These are phyloP conservation scores for Xylariales sp. DNA, from an alignment of 2,329 filamentous ascomycete genomes.

Conservation along the genomic window DNA sequence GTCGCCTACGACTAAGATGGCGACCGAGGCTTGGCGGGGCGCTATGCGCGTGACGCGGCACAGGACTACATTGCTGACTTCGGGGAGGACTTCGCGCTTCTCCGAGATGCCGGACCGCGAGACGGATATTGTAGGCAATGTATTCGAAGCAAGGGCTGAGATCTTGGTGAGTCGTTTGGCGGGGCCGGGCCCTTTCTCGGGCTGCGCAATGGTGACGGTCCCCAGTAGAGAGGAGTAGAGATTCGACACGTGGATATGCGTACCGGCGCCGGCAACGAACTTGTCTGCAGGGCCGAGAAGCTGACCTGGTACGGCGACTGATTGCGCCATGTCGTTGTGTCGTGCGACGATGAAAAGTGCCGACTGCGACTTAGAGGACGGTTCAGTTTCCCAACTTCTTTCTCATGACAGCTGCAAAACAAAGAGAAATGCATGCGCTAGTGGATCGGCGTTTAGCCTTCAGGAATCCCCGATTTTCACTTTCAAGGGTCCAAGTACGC, in stretches of 20 bases:
- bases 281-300: slow-evolving; percentile 63
- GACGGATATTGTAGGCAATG: slow-evolving; percentile 52
- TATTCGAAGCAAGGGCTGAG: slow-evolving; percentile 35
- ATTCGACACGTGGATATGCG: slow-evolving; percentile 70
- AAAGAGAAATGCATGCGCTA: too few relatives aligned
- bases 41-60: slow-evolving; percentile 82
- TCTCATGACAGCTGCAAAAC: neutral
- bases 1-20: slow-evolving; percentile 77
- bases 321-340: slow-evolving; percentile 18
- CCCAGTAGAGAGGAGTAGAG: slow-evolving; percentile 83
- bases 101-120: slow-evolving; percentile 35
- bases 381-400: too few relatives aligned
- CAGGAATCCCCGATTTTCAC: too few relatives aligned
- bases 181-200: slow-evolving; percentile 43
- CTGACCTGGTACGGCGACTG: slow-evolving; percentile 76
- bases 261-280: slow-evolving; percentile 74
- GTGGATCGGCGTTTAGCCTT: too few relatives aligned
- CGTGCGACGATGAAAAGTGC: neutral
- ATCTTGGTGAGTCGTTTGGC: slow-evolving; percentile 57
- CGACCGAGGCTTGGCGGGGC: slow-evolving; percentile 77
- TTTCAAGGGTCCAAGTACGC: too few relatives aligned
- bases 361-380: too few relatives aligned
- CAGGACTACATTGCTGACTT: slow-evolving; percentile 75
- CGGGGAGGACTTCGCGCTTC: slow-evolving; percentile 71
- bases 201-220: slow-evolving; percentile 52